Base-by-base conservation (phyloP, 2,329 filamentous ascomycete species). In the Bipolaris victoriae region DNA sequence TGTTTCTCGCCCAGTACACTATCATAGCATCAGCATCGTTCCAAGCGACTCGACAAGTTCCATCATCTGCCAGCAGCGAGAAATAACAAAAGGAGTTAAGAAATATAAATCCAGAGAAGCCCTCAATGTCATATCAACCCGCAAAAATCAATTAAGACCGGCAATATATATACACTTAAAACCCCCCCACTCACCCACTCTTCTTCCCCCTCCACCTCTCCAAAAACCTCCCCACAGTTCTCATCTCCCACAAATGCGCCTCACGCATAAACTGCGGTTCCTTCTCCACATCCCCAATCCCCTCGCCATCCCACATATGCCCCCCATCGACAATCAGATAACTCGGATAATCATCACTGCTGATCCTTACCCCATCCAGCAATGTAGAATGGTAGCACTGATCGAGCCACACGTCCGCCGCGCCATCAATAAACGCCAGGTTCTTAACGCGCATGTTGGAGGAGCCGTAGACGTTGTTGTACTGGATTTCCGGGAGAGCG, bases 201-300 rank as follows among this genome's bases (percentile, higher is more conserved):
- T 37, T 33, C 37, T 54, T 64, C 41, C 57, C 18, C 7, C 29
- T 46, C 63, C 64, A 66, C 37, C 51, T 55, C 31, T 60, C 6
- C 58, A 66, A 49, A 39, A 66, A 80, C 44, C 68, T 72, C 57
- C 75, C 72, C 18, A 83, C 81, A 2, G 75, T 81, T 52, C 77
- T 76, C 20, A 82, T 78, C 71, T 83, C 78, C 81, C 81, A 83
- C 52, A 73, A 58, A 70, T 83, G 82, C 31, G 82, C 80, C 61
- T 82, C 78, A 11, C 78, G 69, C 43, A 83, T 82, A 58, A 82
- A 84, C 55, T 82, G 78, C 9, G 81, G 82, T 71, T 84, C 82
- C 10, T 74, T 77, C 5, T 62, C 64, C 1, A 83, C 67, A 41
- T 81, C 68, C 53, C 59, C 76, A 7, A 72, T 70, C 3, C 71